Base-by-base conservation (phyloP, 179 eudicot genomes). In the Spergularia azorica region DNA sequence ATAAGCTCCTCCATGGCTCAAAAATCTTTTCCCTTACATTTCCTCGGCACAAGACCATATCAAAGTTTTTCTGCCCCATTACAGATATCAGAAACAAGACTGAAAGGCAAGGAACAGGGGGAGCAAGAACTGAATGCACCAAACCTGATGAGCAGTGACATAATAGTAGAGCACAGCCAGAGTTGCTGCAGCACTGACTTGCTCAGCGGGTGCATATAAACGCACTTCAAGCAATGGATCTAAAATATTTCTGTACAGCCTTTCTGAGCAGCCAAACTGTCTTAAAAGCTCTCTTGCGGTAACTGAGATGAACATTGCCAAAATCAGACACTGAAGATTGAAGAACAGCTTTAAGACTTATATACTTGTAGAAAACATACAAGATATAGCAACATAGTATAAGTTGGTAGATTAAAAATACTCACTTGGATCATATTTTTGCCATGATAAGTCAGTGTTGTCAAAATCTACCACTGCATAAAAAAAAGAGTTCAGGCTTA, bases 251-350 rank as follows among this genome's bases (percentile, higher is more conserved):
- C 79, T 79, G 75, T 84, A 90, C 26, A 90, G 79, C 77, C 84
- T 89, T 62, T 88, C 92, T 9, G 97, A 90, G 87, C 91, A 88
- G 70, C 91, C 90, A 84, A 81, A 88, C 79, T 88, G 90, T 85
- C 83, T 90, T 55, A 90, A 81, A 69, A 91, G 89, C 81, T 90
- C 94, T 86, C 97, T 88, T 76, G 97, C 94, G 81, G 91, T 90
- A 84, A 92, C 94, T 92, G 32, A 80, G 71, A 77, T 70, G 78
- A 67, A 76, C 75, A 67, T 12, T 32, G 41, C 62, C 39, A 52
- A 63, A 26, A 7, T 48, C 26, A 55, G 67, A 55, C 36, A 73
- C 21, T 21, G 50, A 13, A n/a, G n/a, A n/a, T n/a, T n/a, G n/a
- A n/a, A 62, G 8, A 46, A 55, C 32, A n/a, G 26, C 51, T 14